phyloP scores from a whole-genome alignment of 2,329 filamentous ascomycete species.

The Aspergillus spinulosporus region DNA sequence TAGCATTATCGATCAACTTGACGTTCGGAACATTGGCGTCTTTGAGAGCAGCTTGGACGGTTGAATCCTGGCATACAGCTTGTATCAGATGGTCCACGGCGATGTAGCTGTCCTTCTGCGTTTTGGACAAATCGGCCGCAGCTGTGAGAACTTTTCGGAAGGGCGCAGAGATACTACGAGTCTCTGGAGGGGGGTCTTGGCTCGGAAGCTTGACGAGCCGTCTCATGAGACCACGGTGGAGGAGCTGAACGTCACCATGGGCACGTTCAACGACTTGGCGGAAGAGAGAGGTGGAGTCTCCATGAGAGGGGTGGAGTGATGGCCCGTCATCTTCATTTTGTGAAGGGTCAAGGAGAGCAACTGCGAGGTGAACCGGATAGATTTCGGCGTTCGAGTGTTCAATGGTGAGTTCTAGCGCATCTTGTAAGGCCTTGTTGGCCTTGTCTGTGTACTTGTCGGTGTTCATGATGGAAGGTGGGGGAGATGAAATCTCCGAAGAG shows the following conservation, averaged over 20 bases:
- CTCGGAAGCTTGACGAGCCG: conserved; percentile 84
- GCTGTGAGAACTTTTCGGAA: conserved; percentile 81
- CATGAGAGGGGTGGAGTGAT: conserved; percentile 62
- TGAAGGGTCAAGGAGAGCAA: conserved; percentile 48
- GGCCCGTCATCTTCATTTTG: conserved; percentile 65
- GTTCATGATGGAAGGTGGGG: conserved; percentile 35
- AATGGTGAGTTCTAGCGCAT: conserved; percentile 83
- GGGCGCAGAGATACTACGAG: conserved; percentile 75
- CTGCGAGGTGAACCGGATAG: conserved; percentile 88
- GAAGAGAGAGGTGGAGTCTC: conserved; percentile 73
- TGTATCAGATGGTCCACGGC: conserved; percentile 93
- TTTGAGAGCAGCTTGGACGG: conserved; percentile 71
- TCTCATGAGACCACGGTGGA: conserved; percentile 91
- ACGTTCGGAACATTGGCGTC: conserved; percentile 89
- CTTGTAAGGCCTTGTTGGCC: conserved; percentile 83
- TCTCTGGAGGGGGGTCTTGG: conserved; percentile 91
- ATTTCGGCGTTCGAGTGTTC: conserved; percentile 90
- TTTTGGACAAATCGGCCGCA: conserved; percentile 87
- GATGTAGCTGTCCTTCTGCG: conserved; percentile 95
- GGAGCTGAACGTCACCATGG: conserved; percentile 84
- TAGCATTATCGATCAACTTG: conserved; percentile 86
- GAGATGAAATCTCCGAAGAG: conserved; percentile 3
- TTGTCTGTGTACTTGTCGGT: conserved; percentile 79
- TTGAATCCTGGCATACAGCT: conserved; percentile 74
- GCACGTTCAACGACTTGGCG: conserved; percentile 92